Conservation (phyloP, 257 asterid genomes). For the Pogostemon cablin region DNA sequence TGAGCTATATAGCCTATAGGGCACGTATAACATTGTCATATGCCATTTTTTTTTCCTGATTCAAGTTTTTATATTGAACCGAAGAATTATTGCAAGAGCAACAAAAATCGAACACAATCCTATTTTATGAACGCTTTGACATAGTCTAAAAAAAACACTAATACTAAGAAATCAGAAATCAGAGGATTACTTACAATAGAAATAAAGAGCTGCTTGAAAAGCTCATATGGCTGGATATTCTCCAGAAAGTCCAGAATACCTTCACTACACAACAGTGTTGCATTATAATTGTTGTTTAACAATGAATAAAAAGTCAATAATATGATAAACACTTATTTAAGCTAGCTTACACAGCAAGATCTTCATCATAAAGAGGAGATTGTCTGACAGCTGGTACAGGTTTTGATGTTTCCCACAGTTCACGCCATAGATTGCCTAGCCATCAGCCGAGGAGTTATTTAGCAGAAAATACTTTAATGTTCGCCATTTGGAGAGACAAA, state of each 20-base stretch:
- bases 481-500: conserved; percentile 14
- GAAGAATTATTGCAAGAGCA: too few species aligned
- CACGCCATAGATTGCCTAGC: conserved; percentile 96
- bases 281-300: conserved; percentile 23
- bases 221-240: conserved; percentile 71
- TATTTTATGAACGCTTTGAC: neutral
- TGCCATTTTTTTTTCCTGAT: neutral
- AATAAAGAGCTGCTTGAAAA: conserved; percentile 84
- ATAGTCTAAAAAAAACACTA: neutral
- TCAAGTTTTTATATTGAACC: neutral
- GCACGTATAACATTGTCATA: conserved; percentile 2
- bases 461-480: conserved; percentile 24
- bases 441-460: conserved; percentile 31
- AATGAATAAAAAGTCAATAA: conserved; percentile 12
- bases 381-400: conserved; percentile 92
- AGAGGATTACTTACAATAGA: conserved; percentile 65
- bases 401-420: conserved; percentile 97
- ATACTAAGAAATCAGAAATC: conserved; percentile 20
- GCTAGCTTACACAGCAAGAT: conserved; percentile 89
- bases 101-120: neutral
- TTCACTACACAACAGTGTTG: conserved; percentile 59
- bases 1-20: neutral
- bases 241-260: conserved; percentile 75
- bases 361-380: conserved; percentile 94
- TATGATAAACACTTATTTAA: conserved; percentile 5